Evolutionary conservation across 441 rosid species (phyloP).

Genomic region (Cnidoscolus chayamansa): DNA sequence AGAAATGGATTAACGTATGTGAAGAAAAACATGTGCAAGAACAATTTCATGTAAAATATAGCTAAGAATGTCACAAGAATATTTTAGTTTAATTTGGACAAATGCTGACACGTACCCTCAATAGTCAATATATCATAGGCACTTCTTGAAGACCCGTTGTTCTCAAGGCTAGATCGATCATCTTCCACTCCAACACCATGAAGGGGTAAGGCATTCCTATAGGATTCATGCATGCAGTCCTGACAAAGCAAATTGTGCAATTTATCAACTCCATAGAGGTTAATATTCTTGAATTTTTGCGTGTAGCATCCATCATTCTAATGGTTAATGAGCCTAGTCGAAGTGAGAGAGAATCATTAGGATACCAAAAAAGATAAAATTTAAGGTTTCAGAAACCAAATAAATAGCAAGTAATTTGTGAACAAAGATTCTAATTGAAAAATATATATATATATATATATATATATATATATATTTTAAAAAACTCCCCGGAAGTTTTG

Average conservation of each 20-base stretch:
- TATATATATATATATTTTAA: too few species aligned
- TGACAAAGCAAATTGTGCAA: conserved; percentile 16
- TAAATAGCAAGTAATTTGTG: neutral
- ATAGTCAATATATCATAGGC: conserved; percentile 48
- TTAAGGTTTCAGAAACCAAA: neutral
- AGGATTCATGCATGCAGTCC: conserved; percentile 80
- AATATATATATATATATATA: too few species aligned
- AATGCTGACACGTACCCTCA: conserved; percentile 47
- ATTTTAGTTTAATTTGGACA: neutral
- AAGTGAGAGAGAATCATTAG: neutral
- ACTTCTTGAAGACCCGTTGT: conserved; percentile 43
- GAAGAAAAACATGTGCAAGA: neutral
- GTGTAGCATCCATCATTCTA: neutral
- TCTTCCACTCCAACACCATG: conserved; percentile 63
- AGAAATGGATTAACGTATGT: conserved; percentile 17
- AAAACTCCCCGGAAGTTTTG: neutral
- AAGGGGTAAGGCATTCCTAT: conserved; percentile 56
- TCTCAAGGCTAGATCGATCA: conserved; percentile 58
- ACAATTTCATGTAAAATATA: neutral
- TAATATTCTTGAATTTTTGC: neutral
- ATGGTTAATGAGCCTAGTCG: neutral
- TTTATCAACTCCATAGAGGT: neutral
- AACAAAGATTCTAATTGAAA: neutral
- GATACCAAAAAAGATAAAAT: neutral
- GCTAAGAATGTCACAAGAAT: neutral